phyloP scores from a whole-genome alignment of 176 grass and related monocot genomes.

The Themeda triandra region DNA sequence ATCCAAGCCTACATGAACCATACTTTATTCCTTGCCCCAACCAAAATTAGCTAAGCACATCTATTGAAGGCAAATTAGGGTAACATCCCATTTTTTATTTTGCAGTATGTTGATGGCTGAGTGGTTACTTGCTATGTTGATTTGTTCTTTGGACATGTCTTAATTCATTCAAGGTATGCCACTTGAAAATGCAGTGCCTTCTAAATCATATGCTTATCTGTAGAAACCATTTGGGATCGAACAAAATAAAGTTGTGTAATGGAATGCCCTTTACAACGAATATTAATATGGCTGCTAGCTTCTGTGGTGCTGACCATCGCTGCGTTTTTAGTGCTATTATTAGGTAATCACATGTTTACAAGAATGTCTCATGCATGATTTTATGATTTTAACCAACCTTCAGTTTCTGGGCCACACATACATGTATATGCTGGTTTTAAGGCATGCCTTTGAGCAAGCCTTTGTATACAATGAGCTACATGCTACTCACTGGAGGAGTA shows the following conservation, averaged over 20 bases:
- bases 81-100: conserved; percentile 10
- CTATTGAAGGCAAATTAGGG: conserved; percentile 2
- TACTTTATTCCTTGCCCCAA: neutral
- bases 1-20: neutral
- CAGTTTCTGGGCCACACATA: conserved; percentile 19
- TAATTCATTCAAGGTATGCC: conserved; percentile 75
- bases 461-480: conserved; percentile 86
- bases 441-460: conserved; percentile 96
- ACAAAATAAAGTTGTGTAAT: neutral
- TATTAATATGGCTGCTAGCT: conserved; percentile 62
- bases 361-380: neutral
- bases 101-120: conserved; percentile 80
- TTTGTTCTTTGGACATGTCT: conserved; percentile 84
- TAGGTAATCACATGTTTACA: conserved; percentile 43
- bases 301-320: conserved; percentile 53
- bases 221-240: neutral
- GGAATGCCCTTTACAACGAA: conserved; percentile 31
- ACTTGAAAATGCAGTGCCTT: neutral
- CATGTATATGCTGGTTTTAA: no score
- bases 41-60: conserved; percentile 14
- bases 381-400: conserved; percentile 12
- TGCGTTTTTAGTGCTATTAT: conserved; percentile 59
- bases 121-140: conserved; percentile 81
- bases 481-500: conserved; percentile 74
- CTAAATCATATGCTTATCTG: conserved; percentile 8